Evolutionary conservation across 805 yeast genomes (phyloP), one percentile per base, ranked within the genome.

Genomic region (Metschnikowia peoriensis): DNA sequence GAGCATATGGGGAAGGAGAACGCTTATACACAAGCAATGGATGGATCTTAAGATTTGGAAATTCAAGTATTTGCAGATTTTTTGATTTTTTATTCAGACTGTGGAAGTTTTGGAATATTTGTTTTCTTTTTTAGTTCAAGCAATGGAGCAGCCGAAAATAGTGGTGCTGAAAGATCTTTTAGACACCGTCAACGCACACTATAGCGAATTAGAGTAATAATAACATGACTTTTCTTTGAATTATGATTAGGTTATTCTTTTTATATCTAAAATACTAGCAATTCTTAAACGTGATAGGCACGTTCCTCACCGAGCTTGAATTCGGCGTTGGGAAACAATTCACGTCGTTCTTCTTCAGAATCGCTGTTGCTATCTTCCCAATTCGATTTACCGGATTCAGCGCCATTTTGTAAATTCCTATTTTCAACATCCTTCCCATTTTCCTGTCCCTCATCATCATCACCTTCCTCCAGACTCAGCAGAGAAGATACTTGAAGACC

Each of bases 271-370:
- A 32, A 32, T 32, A 32, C 6, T 32, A 6, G 10, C 10, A 10
- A 12, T 32, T 3, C 32, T 44, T 29, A 49, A 11, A 50, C 53
- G 22, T 50, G 55, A 22, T 45, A 41, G 2, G 56, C 56, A 38
- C 55, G 46, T 37, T 52, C 53, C 32, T 56, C 57, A 11, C 54
- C 57, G 14, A 46, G 37, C 16, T 44, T 40, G 47, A 53, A 55
- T 7, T 49, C 39, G 12, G 57, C 46, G 39, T 46, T 41, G 28
- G 54, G 59, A 35, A 55, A 55, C 16, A 55, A 48, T 10, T 53
- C 54, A 7, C 28, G 44, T 43, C 42, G 50, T 11, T 51, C 54
- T n/a, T 53, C 53, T 14, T 17, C 51, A 3, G 52, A 45, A 12
- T 49, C 53, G 7, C 43, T 28, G 40, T 43, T 34, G 7, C 34